Percentiles rank a stretch among this genome's conserved stretches.
phyloP scores from a whole-genome alignment of 78 protist genomes.

The Salpingoeca rosetta region DNA sequence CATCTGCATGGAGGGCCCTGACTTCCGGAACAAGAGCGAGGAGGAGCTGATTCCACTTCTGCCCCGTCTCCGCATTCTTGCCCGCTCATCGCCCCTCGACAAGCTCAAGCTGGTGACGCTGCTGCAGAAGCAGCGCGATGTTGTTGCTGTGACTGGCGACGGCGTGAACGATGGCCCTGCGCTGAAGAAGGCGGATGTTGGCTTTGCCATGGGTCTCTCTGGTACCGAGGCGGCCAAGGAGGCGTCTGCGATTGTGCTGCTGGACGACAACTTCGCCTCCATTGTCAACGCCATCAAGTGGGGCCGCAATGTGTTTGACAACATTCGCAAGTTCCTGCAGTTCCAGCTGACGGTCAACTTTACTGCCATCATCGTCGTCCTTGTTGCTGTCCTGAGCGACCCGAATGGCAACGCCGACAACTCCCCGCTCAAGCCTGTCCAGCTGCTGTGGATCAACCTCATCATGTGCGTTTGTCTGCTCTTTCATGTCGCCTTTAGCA shows the following conservation, averaged over 20 bases:
- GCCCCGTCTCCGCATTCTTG: slow-evolving; percentile 77
- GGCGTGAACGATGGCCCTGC: slow-evolving; percentile 98
- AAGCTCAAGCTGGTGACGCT: slow-evolving; percentile 70
- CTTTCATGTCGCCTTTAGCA: no score
- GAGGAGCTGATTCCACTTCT: slow-evolving; percentile 47
- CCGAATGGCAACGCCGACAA: not conserved
- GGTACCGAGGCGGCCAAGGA: slow-evolving; percentile 23
- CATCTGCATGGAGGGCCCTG: slow-evolving; percentile 23
- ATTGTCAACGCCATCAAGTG: slow-evolving; percentile 84
- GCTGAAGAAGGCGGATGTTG: slow-evolving; percentile 86
- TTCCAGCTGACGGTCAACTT: slow-evolving; percentile 93
- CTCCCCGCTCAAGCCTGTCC: slow-evolving; percentile 78
- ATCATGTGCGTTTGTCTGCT: no score
- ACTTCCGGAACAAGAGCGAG: slow-evolving; percentile 30
- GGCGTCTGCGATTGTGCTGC: slow-evolving; percentile 77
- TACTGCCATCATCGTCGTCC: slow-evolving; percentile 68
- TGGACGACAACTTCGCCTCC: slow-evolving; percentile 89
- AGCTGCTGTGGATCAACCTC: slow-evolving; percentile 93
- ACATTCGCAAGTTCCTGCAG: slow-evolving; percentile 83
- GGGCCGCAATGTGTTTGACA: slow-evolving; percentile 91
- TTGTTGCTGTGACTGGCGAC: slow-evolving; percentile 95
- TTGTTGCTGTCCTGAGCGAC: slow-evolving; percentile 54
- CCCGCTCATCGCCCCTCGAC: slow-evolving; percentile 75
- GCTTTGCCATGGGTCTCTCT: slow-evolving; percentile 93
- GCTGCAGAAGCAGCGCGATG: slow-evolving; percentile 36